phyloP scores from a whole-genome alignment of 805 yeast species.

The Ogataea naganishii region DNA sequence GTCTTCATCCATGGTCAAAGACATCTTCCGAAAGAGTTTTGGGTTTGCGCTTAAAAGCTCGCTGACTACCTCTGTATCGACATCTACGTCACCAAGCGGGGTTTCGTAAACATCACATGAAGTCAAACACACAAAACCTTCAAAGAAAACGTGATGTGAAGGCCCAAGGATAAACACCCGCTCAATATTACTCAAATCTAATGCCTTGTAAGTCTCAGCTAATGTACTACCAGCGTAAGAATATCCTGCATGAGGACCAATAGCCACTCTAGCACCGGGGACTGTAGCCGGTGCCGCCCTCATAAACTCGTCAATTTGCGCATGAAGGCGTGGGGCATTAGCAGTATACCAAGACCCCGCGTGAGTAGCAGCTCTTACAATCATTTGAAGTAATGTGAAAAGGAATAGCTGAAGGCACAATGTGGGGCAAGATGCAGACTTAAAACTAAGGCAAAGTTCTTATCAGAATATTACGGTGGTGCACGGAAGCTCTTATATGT shows the following conservation, averaged over 20 bases:
- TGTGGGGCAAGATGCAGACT: too few relatives aligned
- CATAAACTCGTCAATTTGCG: conserved; percentile 44
- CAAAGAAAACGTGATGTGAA: conserved; percentile 81
- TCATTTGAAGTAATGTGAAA: too few relatives aligned
- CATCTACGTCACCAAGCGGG: conserved; percentile 69
- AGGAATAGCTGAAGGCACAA: too few relatives aligned
- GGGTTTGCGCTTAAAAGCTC: conserved; percentile 26
- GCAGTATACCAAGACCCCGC: conserved; percentile 86
- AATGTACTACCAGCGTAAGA: conserved; percentile 70
- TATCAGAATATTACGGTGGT: too few relatives aligned
- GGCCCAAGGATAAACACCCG: conserved; percentile 85
- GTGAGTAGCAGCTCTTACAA: conserved; percentile 58
- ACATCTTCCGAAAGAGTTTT: conserved; percentile 47
- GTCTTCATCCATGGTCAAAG: conserved; percentile 53
- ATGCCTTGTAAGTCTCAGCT: conserved; percentile 65
- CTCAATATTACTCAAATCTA: conserved; percentile 50
- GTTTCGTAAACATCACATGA: conserved; percentile 55
- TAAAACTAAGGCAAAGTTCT: too few relatives aligned
- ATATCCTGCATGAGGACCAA: conserved; percentile 88
- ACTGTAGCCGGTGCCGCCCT: conserved; percentile 23
- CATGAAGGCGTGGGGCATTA: conserved; percentile 30
- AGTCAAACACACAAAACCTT: conserved; percentile 46
- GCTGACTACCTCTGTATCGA: conserved; percentile 43
- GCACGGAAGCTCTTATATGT: too few relatives aligned
- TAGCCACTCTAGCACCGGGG: conserved; percentile 38